Percentiles rank a stretch among this genome's conserved stretches.
Evolutionary conservation across 163 green algal genomes (phyloP).

Genomic region (Chlamydomonas reinhardtii): DNA sequence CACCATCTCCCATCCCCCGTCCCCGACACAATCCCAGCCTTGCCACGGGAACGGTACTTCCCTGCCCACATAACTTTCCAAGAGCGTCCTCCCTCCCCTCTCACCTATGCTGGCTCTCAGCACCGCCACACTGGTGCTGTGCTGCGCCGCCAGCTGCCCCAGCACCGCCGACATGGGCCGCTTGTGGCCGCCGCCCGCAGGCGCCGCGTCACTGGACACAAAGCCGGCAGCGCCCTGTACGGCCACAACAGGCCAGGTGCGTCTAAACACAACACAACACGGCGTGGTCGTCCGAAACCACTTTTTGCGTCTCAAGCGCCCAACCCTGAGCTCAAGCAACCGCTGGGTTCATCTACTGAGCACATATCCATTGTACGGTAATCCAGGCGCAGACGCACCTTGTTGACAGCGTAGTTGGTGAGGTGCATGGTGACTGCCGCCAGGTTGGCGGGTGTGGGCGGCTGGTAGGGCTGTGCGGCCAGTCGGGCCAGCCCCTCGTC

Average conservation of each 20-base stretch:
- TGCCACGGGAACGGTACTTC: too few relatives aligned
- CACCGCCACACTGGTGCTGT: constrained; percentile 6
- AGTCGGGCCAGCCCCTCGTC: constrained; percentile 83
- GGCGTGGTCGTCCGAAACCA: too few relatives aligned
- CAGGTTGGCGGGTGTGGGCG: constrained; percentile 74
- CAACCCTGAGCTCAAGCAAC: too few relatives aligned
- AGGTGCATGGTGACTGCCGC: constrained; percentile 76
- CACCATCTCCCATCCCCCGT: too few relatives aligned
- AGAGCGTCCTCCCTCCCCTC: neutral
- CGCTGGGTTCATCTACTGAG: too few relatives aligned
- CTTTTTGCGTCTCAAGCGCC: too few relatives aligned
- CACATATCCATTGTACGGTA: too few relatives aligned
- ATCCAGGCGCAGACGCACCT: too few relatives aligned
- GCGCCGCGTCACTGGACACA: constrained; percentile 30
- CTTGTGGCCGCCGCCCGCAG: constrained; percentile 25
- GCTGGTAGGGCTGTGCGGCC: constrained; percentile 77
- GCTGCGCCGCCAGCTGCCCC: constrained; percentile 1
- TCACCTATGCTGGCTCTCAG: constrained; percentile 21
- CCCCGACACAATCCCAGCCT: too few relatives aligned
- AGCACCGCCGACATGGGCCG: constrained; percentile 30
- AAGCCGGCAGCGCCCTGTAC: constrained; percentile 34
- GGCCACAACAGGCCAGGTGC: too few relatives aligned
- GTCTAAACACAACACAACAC: too few relatives aligned
- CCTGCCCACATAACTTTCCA: too few relatives aligned
- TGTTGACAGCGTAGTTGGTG: constrained; percentile 84